These are phyloP conservation scores for Drosera capensis DNA, from an alignment of 148 eudicot genomes.

Conservation along the genomic window DNA sequence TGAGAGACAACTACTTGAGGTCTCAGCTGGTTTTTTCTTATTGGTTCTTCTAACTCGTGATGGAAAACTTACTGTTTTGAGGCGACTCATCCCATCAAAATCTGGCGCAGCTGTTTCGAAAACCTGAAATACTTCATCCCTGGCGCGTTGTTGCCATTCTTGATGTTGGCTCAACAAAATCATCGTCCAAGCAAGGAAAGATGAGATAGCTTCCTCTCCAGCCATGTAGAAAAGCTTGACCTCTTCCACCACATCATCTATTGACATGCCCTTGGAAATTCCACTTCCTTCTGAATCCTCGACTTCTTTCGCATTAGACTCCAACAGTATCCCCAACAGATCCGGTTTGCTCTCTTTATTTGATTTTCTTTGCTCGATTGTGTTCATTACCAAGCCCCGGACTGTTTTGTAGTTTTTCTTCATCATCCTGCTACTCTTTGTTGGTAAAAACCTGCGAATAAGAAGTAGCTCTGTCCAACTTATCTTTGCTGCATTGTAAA, in stretches of 20 bases:
- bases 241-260: conserved; percentile 8
- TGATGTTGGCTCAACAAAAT: conserved; percentile 10
- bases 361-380: no score
- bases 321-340: conserved; percentile 11
- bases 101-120: conserved; percentile 6
- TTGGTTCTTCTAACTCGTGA: no score
- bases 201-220: conserved; percentile 11
- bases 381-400: no score
- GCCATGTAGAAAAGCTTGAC: conserved; percentile 11
- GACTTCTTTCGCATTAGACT: conserved; percentile 8
- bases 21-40: no score
- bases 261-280: conserved; percentile 2
- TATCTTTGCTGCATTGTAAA: no score
- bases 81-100: conserved; percentile 9
- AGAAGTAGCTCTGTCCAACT: no score
- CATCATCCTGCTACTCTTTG: no score
- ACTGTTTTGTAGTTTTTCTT: no score
- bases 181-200: conserved; percentile 13
- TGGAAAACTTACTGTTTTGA: conserved; percentile 10
- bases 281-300: conserved; percentile 9
- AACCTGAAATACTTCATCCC: conserved; percentile 12
- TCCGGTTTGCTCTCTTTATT: no score
- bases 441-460: no score
- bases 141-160: conserved; percentile 14
- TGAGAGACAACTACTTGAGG: no score